phyloP scores from a whole-genome alignment of 1,139 yeast genomes.

The Taphrina flavorubra region DNA sequence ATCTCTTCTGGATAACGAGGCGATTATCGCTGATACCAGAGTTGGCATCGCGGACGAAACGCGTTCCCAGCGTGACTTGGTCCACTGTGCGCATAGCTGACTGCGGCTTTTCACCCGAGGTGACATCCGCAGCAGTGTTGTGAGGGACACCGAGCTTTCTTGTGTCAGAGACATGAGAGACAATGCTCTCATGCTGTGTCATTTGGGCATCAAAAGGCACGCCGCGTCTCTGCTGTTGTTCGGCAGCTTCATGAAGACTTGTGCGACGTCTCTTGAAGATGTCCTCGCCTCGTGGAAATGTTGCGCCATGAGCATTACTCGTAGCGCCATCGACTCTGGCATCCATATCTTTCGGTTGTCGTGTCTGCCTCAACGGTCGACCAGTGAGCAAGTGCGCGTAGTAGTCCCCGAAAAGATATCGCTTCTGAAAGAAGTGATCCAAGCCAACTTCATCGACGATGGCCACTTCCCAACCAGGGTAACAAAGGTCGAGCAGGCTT shows the following conservation, averaged over 20 bases:
- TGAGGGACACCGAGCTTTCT: background rate
- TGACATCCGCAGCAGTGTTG: background rate
- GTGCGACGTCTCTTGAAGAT: constrained; percentile 9
- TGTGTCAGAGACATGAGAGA: background rate
- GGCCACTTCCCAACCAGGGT: constrained; percentile 40
- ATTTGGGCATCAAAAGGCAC: constrained; percentile 37
- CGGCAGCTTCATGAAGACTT: constrained; percentile 29
- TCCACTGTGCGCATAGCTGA: constrained; percentile 2
- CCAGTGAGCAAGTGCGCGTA: constrained; percentile 37
- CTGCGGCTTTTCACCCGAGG: background rate
- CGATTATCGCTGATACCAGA: constrained; percentile 15
- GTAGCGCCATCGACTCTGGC: background rate
- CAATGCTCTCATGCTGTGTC: constrained; percentile 3
- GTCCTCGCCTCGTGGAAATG: constrained; percentile 7
- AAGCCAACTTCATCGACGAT: constrained; percentile 15
- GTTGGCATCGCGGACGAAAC: constrained; percentile 19
- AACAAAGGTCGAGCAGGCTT: constrained; percentile 30
- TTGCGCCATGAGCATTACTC: background rate
- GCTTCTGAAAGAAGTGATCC: constrained; percentile 23
- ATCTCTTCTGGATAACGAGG: constrained; percentile 12
- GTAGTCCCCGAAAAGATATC: constrained; percentile 32
- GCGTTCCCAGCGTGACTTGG: constrained; percentile 11
- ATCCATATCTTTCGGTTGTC: background rate
- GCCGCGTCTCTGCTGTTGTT: constrained; percentile 37
- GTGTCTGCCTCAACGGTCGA: constrained; percentile 1